Conservation (phyloP, 257 asterid species). For the Coffea eugenioides region DNA sequence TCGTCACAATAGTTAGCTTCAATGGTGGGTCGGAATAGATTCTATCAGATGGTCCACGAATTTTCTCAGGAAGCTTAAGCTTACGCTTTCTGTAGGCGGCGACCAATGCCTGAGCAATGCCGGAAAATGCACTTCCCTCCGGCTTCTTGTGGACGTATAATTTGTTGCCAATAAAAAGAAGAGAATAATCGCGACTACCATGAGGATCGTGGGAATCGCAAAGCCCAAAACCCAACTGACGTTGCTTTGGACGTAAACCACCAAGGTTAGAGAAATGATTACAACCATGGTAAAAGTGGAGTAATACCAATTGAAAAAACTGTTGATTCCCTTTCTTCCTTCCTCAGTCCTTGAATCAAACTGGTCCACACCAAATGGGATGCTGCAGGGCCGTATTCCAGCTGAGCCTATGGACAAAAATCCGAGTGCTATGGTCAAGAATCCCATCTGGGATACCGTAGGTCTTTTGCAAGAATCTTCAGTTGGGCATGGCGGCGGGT, state of each 20-base stretch:
- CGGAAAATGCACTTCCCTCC: constrained; percentile 66
- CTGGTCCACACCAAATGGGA: constrained; percentile 92
- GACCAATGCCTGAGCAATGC: constrained; percentile 45
- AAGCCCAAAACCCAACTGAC: constrained; percentile 71
- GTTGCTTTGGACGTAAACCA: constrained; percentile 69
- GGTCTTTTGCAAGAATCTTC: constrained; percentile 51
- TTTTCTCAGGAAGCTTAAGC: constrained; percentile 29
- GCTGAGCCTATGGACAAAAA: constrained; percentile 57
- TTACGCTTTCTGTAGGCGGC: constrained; percentile 63
- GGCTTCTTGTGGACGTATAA: constrained; percentile 64
- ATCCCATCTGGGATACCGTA: constrained; percentile 47
- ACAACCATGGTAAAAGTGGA: constrained; percentile 60
- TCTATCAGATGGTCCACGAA: constrained; percentile 6
- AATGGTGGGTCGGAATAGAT: constrained; percentile 52
- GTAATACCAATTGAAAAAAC: constrained; percentile 94
- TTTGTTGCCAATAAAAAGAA: constrained; percentile 56
- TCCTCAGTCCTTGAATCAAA: constrained; percentile 58
- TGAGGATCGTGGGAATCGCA: constrained; percentile 59
- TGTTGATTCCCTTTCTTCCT: constrained; percentile 70
- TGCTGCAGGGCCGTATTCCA: constrained; percentile 91
- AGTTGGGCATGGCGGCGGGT: constrained; percentile 61
- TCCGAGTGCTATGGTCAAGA: constrained; percentile 42
- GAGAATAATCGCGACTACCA: constrained; percentile 40
- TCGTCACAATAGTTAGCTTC: constrained; percentile 29
- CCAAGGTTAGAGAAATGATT: constrained; percentile 55